A percentile compares a stretch with the other conserved stretches of the same genome.
Conservation (phyloP, 2,329 filamentous ascomycete species). For the Alternaria sp. region DNA sequence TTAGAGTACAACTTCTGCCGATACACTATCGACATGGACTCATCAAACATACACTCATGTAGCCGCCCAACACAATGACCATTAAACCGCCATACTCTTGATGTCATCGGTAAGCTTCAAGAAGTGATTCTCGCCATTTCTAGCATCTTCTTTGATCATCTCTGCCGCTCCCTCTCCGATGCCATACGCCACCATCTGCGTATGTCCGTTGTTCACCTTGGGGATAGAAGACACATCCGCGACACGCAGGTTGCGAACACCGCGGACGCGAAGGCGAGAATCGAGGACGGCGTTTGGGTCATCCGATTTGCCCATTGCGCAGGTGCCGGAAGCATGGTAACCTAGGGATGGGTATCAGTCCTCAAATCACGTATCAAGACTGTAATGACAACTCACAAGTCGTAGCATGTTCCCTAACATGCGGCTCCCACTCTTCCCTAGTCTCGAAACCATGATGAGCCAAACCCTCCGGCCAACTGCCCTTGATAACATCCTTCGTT, state of each 20-base stretch:
- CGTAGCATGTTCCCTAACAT: slow-evolving; percentile 66
- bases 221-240: slow-evolving; percentile 40
- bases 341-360: slow-evolving; percentile 29
- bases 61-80: not conserved
- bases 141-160: slow-evolving; percentile 41
- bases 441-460: slow-evolving; percentile 62
- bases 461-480: slow-evolving; percentile 64
- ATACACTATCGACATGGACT: not conserved
- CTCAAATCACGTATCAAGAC: not conserved
- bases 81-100: not conserved
- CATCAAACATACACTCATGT: not conserved
- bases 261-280: slow-evolving; percentile 38
- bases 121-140: slow-evolving; percentile 11
- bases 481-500: slow-evolving; percentile 67
- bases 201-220: slow-evolving; percentile 42
- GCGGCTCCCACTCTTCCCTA: slow-evolving; percentile 66
- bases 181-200: slow-evolving; percentile 49
- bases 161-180: slow-evolving; percentile 45
- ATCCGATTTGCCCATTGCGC: slow-evolving; percentile 59
- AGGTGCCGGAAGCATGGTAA: slow-evolving; percentile 65
- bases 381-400: slow-evolving; percentile 58
- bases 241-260: slow-evolving; percentile 37
- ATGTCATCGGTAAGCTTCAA: slow-evolving; percentile 16
- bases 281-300: slow-evolving; percentile 51
- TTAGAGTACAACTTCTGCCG: not conserved